phyloP scores from a whole-genome alignment of 2,329 filamentous ascomycete genomes.

The Pseudogymnoascus sp. region DNA sequence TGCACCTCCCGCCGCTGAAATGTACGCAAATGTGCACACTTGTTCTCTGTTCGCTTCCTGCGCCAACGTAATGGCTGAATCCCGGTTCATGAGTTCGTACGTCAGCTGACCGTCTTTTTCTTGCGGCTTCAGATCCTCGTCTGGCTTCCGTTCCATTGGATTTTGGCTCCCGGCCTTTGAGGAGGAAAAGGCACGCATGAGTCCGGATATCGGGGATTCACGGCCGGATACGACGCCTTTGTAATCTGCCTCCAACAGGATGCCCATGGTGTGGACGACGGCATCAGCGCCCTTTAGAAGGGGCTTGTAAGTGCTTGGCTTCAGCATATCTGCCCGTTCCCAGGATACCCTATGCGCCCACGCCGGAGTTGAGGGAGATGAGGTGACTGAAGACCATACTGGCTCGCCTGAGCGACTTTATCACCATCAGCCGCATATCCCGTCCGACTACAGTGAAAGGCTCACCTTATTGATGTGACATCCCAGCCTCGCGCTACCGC shows the following conservation, averaged over 20 bases:
- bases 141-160: constrained; percentile 56
- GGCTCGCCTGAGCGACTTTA: constrained; percentile 82
- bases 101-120: constrained; percentile 72
- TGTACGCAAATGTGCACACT: constrained; percentile 69
- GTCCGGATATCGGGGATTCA: constrained; percentile 71
- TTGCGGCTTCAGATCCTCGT: constrained; percentile 54
- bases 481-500: constrained; percentile 82
- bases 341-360: constrained; percentile 82
- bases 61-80: constrained; percentile 76
- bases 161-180: constrained; percentile 58
- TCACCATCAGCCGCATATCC: constrained; percentile 1
- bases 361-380: constrained; percentile 53
- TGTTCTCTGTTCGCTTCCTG: constrained; percentile 61
- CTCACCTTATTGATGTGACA: constrained; percentile 83
- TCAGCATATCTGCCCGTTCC: constrained; percentile 82
- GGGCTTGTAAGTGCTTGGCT: constrained; percentile 69
- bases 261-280: constrained; percentile 92
- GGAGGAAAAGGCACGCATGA: constrained; percentile 69
- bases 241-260: constrained; percentile 95
- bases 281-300: constrained; percentile 71
- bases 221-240: constrained; percentile 81
- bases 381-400: constrained; percentile 72
- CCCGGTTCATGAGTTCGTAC: constrained; percentile 96
- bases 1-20: constrained; percentile 80
- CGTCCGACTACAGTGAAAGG: background rate